These are phyloP conservation scores for Pestalotiopsis sp. DNA, from an alignment of 2,329 filamentous ascomycete genomes.

Conservation along the genomic window DNA sequence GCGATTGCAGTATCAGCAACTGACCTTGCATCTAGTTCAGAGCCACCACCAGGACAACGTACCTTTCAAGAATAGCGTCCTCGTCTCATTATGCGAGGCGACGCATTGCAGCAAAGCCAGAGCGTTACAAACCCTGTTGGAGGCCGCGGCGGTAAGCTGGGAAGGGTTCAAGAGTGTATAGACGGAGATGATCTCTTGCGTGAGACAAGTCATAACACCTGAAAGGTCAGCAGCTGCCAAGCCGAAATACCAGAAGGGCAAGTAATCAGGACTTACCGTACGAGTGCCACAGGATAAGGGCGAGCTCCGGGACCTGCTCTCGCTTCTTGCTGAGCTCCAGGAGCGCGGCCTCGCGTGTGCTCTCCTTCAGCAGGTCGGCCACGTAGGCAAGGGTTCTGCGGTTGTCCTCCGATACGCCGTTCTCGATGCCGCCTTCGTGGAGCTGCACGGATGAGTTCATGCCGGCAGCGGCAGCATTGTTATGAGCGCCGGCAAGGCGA, in stretches of 20 bases:
- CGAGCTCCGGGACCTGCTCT: slow-evolving; percentile 95
- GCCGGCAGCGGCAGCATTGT: slow-evolving; percentile 39
- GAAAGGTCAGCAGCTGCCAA: background rate
- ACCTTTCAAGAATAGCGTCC: slow-evolving; percentile 93
- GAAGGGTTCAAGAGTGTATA: slow-evolving; percentile 96
- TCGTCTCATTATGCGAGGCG: slow-evolving; percentile 94
- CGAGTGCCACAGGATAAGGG: slow-evolving; percentile 96
- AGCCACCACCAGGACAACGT: slow-evolving; percentile 25
- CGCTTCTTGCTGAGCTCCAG: slow-evolving; percentile 98
- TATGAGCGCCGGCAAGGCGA: slow-evolving; percentile 68
- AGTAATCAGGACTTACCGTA: slow-evolving; percentile 66
- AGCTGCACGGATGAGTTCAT: slow-evolving; percentile 47
- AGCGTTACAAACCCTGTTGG: slow-evolving; percentile 96
- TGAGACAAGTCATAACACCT: slow-evolving; percentile 97
- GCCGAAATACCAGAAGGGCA: slow-evolving; percentile 17
- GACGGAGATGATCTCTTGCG: slow-evolving; percentile 98
- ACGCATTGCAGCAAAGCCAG: slow-evolving; percentile 95
- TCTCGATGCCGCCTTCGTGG: slow-evolving; percentile 39
- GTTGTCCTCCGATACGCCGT: slow-evolving; percentile 81
- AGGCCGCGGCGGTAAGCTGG: slow-evolving; percentile 94
- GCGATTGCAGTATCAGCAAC: slow-evolving; percentile 19
- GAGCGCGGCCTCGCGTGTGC: slow-evolving; percentile 84
- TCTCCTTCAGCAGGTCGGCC: slow-evolving; percentile 84
- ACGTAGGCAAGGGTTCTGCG: slow-evolving; percentile 90
- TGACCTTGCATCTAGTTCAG: background rate